A percentile compares a stretch with the other conserved stretches of the same genome.
Conservation (phyloP, 768 basidiomycete genomes). For the Mycena vitilis region DNA sequence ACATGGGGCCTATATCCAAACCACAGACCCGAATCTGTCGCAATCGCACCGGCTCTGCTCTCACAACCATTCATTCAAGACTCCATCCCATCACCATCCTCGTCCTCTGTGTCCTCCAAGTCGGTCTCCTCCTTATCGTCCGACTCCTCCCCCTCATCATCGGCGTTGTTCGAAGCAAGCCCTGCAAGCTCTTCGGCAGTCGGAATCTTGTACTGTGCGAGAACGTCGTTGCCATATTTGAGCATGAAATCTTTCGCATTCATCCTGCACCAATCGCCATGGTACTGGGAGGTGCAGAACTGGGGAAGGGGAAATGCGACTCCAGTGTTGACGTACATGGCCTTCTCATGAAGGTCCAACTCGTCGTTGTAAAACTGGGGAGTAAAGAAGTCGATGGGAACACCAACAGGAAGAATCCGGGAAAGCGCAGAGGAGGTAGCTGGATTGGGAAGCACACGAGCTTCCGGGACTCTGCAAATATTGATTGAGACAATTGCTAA, state of each 20-base stretch:
- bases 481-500: no score
- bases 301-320: constrained; percentile 10
- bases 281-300: background rate
- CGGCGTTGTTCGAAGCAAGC: background rate
- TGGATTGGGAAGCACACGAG: no score
- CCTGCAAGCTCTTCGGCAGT: constrained; percentile 11
- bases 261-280: constrained; percentile 1
- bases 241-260: constrained; percentile 9
- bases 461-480: no score
- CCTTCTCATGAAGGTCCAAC: background rate
- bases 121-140: background rate
- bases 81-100: background rate
- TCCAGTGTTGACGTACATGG: constrained; percentile 8
- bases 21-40: no score
- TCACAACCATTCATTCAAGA: no score
- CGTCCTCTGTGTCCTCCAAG: constrained; percentile 10
- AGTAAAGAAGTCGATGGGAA: constrained; percentile 12
- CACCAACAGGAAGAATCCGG: background rate
- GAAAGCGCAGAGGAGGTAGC: constrained; percentile 9
- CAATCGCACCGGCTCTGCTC: no score
- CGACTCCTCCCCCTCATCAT: background rate
- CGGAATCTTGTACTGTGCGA: constrained; percentile 7
- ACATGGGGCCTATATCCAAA: no score
- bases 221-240: constrained; percentile 15
- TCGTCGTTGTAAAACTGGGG: constrained; percentile 14